Base-by-base conservation (phyloP, 805 yeast genomes). In the Danielia oregonensis region DNA sequence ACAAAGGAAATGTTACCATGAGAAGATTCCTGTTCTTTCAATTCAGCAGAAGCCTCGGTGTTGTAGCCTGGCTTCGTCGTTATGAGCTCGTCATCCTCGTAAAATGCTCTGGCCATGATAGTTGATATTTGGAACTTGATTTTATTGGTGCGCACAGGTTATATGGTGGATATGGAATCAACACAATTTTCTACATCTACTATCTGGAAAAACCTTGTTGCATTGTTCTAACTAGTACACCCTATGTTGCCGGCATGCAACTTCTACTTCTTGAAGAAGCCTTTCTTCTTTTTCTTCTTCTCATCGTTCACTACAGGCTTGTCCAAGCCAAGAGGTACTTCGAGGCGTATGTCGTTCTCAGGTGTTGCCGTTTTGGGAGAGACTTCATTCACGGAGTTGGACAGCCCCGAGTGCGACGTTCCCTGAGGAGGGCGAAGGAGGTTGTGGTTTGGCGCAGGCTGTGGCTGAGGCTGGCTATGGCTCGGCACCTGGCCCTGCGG, bases 21-120 rank as follows among this genome's bases (percentile, higher is more conserved):
- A 15, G 52, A 39, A 0, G 65, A 54, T 45, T 71, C 76, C 46
- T 65, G 43, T 29, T 57, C 51, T 39, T 58, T 54, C 46, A 71
- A 54, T 17, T 59, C 64, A 9, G 44, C 37, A n/a, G 63, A 39
- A 28, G 70, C 68, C 21, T 56, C 55, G 34, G 57, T 46, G 28
- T 65, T 68, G 30, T 59, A 47, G 1, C 81, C 81, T 1, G 81
- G 81, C 21, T 65, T 67, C 27, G 72, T 63, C n/a, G 61, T 42
- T 21, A 63, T 54, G 13, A 53, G 57, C 42, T 72, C 79, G 29
- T 75, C 77, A 44, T 76, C 79, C 38, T 68, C 66, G 44, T 76
- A 76, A 46, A 76, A 76, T 2, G 65, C 55, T 54, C 79, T 64
- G 4, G 23, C 32, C 40, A 38, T 38, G 24, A 8, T 33, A 19